A percentile compares a stretch with the other conserved stretches of the same genome.
Conservation (phyloP, 1,284 basidiomycete genomes). For the Tylopilus orsonianus region DNA sequence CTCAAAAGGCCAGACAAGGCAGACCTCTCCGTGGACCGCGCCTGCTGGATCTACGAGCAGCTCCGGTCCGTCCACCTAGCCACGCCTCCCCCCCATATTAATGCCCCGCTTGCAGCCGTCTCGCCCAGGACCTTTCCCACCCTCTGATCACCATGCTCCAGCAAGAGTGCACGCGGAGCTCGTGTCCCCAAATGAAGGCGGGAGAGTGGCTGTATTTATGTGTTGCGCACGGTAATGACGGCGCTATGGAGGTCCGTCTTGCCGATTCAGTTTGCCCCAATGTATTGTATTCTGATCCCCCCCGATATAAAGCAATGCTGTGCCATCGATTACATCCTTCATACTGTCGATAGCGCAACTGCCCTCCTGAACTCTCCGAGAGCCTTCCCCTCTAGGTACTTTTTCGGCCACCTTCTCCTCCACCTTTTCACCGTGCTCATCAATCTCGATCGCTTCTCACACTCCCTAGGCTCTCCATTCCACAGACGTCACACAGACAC, state of each 20-base stretch:
- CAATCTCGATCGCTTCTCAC: conserved; percentile 1
- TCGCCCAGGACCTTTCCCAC: conserved; percentile 89
- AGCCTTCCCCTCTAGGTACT: conserved; percentile 86
- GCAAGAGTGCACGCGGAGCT: conserved; percentile 77
- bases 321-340: conserved; percentile 96
- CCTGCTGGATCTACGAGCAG: conserved; percentile 96
- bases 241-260: conserved; percentile 66
- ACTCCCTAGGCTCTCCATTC: conserved; percentile 64
- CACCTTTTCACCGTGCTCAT: conserved; percentile 26
- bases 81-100: conserved; percentile 3
- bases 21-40: conserved; percentile 64
- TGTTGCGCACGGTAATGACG: conserved; percentile 84
- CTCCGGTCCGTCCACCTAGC: conserved; percentile 58
- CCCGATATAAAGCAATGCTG: conserved; percentile 73
- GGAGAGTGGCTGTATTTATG: conserved; percentile 97
- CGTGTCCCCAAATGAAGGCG: conserved; percentile 96
- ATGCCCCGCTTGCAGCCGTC: conserved; percentile 56
- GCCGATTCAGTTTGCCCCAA: background rate
- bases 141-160: conserved; percentile 87
- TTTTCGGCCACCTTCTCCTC: conserved; percentile 16
- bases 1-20: conserved; percentile 40
- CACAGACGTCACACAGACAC: conserved; percentile 78
- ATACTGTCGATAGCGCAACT: conserved; percentile 92
- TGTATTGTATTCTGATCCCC: conserved; percentile 13
- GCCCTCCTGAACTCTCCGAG: conserved; percentile 90